Conservation (phyloP, 2,329 filamentous ascomycete genomes). For the Botrytis squamosa region DNA sequence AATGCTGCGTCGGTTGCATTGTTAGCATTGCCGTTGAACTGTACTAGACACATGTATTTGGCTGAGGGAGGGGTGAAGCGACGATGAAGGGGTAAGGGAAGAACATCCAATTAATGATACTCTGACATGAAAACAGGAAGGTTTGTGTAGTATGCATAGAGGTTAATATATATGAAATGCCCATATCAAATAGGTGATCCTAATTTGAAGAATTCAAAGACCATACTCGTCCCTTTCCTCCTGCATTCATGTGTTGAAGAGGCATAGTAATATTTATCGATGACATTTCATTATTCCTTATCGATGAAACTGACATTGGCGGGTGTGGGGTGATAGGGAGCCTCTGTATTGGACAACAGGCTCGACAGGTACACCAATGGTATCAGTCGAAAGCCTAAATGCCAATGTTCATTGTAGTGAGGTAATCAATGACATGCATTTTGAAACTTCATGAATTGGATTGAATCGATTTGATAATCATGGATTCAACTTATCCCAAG, state of each 20-base stretch:
- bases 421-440: background rate
- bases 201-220: background rate
- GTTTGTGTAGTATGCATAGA: background rate
- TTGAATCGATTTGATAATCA: background rate
- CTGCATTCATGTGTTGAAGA: conserved; percentile 9
- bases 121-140: background rate
- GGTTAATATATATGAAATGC: background rate
- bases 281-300: background rate
- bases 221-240: background rate
- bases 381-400: background rate
- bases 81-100: background rate
- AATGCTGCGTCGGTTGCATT: background rate
- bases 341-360: background rate
- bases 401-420: background rate
- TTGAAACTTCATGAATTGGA: background rate
- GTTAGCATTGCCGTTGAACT: conserved; percentile 5
- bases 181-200: background rate
- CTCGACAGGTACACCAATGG: background rate
- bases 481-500: background rate
- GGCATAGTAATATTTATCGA: background rate
- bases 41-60: background rate
- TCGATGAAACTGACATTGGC: background rate
- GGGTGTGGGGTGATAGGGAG: background rate
- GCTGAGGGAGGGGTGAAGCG: background rate
- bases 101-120: background rate